These are phyloP conservation scores for Salix exigua DNA, from an alignment of 345 rosid genomes.

Conservation along the genomic window DNA sequence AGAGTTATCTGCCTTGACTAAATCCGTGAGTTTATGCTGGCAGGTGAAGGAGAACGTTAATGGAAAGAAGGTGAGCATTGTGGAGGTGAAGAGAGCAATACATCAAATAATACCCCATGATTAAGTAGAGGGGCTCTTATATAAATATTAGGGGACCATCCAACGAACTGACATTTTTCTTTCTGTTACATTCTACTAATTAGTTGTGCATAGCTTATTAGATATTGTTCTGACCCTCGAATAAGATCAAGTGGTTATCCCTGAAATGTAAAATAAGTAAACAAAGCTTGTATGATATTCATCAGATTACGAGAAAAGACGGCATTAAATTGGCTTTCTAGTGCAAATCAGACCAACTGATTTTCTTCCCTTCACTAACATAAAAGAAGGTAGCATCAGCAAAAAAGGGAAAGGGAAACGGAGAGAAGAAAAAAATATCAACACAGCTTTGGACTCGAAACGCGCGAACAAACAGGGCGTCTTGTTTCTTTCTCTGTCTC, in stretches of 20 bases:
- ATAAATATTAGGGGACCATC: neutral
- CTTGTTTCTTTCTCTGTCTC: no score
- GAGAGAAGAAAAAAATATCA: no score
- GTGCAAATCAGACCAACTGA: neutral
- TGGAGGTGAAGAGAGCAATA: slow-evolving; percentile 82
- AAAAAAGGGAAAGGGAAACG: no score
- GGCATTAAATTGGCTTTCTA: neutral
- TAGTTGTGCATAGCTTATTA: neutral
- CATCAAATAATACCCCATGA: slow-evolving; percentile 50
- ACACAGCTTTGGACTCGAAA: no score
- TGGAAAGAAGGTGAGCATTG: slow-evolving; percentile 73
- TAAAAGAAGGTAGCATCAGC: neutral
- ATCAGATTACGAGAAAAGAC: neutral
- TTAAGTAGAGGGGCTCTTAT: neutral
- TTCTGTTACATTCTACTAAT: neutral
- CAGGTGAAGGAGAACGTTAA: slow-evolving; percentile 63
- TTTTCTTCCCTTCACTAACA: neutral
- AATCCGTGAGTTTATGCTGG: neutral
- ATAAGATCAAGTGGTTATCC: no score
- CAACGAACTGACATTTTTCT: neutral
- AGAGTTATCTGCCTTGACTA: neutral
- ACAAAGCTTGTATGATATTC: neutral
- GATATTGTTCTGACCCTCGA: neutral
- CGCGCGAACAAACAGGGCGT: no score
- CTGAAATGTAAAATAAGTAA: neutral